Evolutionary conservation across 805 yeast species (phyloP), one percentile per base, ranked within the genome.

Genomic region (Sugiyamaella boreocaroliniensis): DNA sequence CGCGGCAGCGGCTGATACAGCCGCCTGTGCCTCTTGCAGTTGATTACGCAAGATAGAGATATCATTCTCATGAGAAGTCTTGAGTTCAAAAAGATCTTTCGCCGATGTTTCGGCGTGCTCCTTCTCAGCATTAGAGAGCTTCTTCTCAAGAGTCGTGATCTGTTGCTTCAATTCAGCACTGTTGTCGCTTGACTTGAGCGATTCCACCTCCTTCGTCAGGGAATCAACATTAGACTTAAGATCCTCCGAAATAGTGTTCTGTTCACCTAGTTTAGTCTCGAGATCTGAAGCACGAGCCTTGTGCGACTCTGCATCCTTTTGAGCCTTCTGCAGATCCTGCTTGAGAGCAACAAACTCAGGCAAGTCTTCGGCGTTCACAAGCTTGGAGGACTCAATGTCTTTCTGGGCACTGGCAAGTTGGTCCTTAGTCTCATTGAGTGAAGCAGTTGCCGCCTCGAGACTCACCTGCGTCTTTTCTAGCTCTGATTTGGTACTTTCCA

Each of bases 101-200:
- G 37, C n/a, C 37, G 4, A 11, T 10, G 37, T 32, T 14, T 32
- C 37, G 37, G 12, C n/a, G 37, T 11, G n/a, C 4, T 32, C 37
- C n/a, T 41, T 41, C 16, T 42, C 47, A 15, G 45, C 14, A 18
- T n/a, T 43, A 1, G 42, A 50, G 15, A 50, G 43, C 44, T 53
- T 37, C 15, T 46, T 42, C 40, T 40, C 37, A 7, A 48, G 29
- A 11, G 2, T 18, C n/a, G 19, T 22, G 14, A 15, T 14, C 16
- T 44, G 15, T 22, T 44, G 15, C 18, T 29, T 14, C 19, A 44
- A 34, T n/a, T 44, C 29, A 6, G 34, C 34, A 22, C 40, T 14
- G 14, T 43, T 29, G 26, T 40, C 44, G 41, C 19, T 22, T 18
- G 40, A 22, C 26, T 53, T 50, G 10, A 47, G 22, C n/a, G 43